Conservation (phyloP, 768 basidiomycete species). For the Cytidiella melzeri region DNA sequence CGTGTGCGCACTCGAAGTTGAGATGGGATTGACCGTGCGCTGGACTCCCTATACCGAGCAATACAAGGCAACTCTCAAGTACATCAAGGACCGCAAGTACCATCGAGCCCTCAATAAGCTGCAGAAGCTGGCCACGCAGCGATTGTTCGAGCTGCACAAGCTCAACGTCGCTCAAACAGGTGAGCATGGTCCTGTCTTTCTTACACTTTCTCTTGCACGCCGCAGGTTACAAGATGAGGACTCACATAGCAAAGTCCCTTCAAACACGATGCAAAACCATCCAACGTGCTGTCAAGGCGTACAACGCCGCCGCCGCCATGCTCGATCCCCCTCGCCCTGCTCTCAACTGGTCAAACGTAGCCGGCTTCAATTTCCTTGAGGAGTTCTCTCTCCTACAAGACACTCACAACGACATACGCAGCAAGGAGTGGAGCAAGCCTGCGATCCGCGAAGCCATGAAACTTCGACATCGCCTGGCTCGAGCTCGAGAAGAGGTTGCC, state of each 20-base stretch:
- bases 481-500: slow-evolving; percentile 22
- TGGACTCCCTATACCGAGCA: slow-evolving; percentile 21
- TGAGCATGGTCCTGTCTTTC: slow-evolving; percentile 12
- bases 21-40: slow-evolving; percentile 21
- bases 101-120: slow-evolving; percentile 26
- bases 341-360: slow-evolving; percentile 22
- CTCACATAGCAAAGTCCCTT: slow-evolving; percentile 26
- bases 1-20: slow-evolving; percentile 10
- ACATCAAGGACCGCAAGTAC: slow-evolving; percentile 20
- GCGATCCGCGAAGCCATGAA: slow-evolving; percentile 19
- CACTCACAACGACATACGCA: slow-evolving; percentile 19
- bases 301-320: slow-evolving; percentile 24
- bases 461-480: slow-evolving; percentile 13
- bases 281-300: slow-evolving; percentile 21
- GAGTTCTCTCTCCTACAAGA: slow-evolving; percentile 27
- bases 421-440: slow-evolving; percentile 23
- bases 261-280: slow-evolving; percentile 22
- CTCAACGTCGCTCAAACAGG: slow-evolving; percentile 31
- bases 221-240: slow-evolving; percentile 27
- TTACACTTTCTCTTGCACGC: neutral
- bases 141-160: slow-evolving; percentile 34
- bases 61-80: slow-evolving; percentile 19
- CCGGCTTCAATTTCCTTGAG: slow-evolving; percentile 24
- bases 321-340: slow-evolving; percentile 20
- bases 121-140: slow-evolving; percentile 28